Evolutionary conservation across 176 grass and related monocot species (phyloP).

Genomic region (Bonia amplexicaulis): DNA sequence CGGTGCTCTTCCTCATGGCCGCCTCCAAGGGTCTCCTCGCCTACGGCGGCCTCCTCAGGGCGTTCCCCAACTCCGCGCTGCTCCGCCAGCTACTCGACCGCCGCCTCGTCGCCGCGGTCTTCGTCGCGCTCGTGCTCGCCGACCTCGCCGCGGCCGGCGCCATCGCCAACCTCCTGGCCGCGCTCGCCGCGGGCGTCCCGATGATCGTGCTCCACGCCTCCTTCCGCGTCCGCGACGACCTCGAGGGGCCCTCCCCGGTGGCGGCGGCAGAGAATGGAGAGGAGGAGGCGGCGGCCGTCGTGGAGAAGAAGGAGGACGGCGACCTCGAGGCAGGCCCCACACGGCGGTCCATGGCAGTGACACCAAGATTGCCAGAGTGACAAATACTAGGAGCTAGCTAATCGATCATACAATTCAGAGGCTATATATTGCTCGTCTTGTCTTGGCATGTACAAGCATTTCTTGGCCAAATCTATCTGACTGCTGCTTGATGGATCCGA

Average conservation of each 20-base stretch:
- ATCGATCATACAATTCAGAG: conserved; percentile 16
- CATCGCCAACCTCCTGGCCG: conserved; percentile 50
- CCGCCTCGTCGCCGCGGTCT: conserved; percentile 45
- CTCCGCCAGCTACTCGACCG: conserved; percentile 70
- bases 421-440: background rate
- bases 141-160: conserved; percentile 55
- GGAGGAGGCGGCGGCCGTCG: conserved; percentile 31
- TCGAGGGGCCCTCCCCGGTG: conserved; percentile 36
- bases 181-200: conserved; percentile 46
- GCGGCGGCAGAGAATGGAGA: background rate
- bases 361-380: conserved; percentile 45
- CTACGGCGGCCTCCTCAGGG: conserved; percentile 60
- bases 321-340: conserved; percentile 47
- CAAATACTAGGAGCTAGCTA: background rate
- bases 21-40: conserved; percentile 68
- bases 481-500: conserved; percentile 2
- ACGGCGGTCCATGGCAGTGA: conserved; percentile 27
- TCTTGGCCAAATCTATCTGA: conserved; percentile 5
- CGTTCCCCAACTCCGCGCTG: conserved; percentile 56
- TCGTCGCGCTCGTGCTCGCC: conserved; percentile 53
- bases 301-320: conserved; percentile 77
- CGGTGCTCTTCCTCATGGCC: conserved; percentile 87
- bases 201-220: conserved; percentile 58
- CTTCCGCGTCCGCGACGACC: conserved; percentile 68
- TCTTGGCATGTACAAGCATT: conserved; percentile 10